These are phyloP conservation scores for Penicillium nucicola DNA, from an alignment of 495 filamentous ascomycete genomes.

Conservation along the genomic window DNA sequence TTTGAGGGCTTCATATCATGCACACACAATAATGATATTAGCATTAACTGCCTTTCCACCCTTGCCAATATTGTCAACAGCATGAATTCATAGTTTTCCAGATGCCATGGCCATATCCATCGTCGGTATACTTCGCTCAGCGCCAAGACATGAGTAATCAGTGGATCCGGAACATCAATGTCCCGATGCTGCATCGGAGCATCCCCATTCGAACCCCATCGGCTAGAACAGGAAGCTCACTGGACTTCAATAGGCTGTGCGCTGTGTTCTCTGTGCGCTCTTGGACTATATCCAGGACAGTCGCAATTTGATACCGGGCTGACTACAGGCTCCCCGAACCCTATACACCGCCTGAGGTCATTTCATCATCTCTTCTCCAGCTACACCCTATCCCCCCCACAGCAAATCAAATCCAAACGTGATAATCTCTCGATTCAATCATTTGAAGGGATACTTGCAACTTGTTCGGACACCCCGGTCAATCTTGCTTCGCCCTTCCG, in stretches of 20 bases:
- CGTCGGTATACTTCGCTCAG: background rate
- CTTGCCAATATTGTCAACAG: too few relatives aligned
- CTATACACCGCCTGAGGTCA: background rate
- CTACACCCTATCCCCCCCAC: background rate
- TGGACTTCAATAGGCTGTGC: constrained; percentile 5
- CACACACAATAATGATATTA: too few relatives aligned
- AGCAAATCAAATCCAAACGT: background rate
- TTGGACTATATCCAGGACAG: constrained; percentile 6
- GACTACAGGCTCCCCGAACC: background rate
- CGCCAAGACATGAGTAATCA: constrained; percentile 7
- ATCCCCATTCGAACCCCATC: constrained; percentile 12
- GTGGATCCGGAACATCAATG: background rate
- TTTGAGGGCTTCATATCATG: too few relatives aligned
- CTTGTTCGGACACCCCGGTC: constrained; percentile 5
- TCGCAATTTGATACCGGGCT: background rate
- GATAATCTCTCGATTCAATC: background rate
- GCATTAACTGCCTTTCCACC: too few relatives aligned
- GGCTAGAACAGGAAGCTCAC: constrained; percentile 5
- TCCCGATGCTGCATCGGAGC: constrained; percentile 2
- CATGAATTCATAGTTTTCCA: too few relatives aligned
- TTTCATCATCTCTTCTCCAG: constrained; percentile 6
- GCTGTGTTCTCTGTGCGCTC: constrained; percentile 3
- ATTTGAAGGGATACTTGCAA: constrained; percentile 5
- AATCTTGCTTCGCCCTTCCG: constrained; percentile 4
- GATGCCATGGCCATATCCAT: too few relatives aligned